Evolutionary conservation across 2,329 filamentous ascomycete species (phyloP), one percentile per base, ranked within the genome.

Genomic region (Aureobasidium leucospermi): DNA sequence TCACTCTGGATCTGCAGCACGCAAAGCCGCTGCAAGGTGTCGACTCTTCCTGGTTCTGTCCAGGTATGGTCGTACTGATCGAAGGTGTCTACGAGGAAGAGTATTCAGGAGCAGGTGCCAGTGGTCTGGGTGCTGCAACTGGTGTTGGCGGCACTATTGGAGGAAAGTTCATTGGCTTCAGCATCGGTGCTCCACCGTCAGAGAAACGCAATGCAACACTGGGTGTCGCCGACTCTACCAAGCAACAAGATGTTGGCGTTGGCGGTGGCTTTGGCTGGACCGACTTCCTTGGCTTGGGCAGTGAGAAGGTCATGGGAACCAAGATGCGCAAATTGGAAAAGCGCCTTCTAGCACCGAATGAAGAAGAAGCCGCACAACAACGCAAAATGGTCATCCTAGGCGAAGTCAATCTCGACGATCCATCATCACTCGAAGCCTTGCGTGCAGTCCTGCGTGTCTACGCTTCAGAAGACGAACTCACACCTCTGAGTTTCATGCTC

Each of bases 1-100:
- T 99, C 66, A 81, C 84, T 2, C 78, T 99, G 1, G 91, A 97
- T 65, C 75, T 97, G 10, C 82, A 85, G 19, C 88, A 93, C 68
- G 90, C 93, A 0, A 85, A 86, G 23, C 85, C 88, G 13, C 87
- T 96, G 59, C 92, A 92, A 0, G 69, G 66, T n/a, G 55, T 66
- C 19, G 86, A 90, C 62, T 86, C 93, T 68, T 90, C 89, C 28
- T 99, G 91, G 88, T 96, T 96, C 69, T 85, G 87, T 5, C 92
- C 94, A 0, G 95, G 95, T 3, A 97, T 97, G 91, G 89, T 99
- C 49, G 89, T 97, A 3, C 81, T 99, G 0, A 85, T 96, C 0
- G 94, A 99, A 67, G 94, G 94, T 6, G 85, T 93, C n/a, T 99
- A 99, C 69, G 91, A 96, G 70, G 94, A 97, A 71, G 91, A 96